Evolutionary conservation across 2,329 filamentous ascomycete genomes (phyloP).

Genomic region (Raffaelea deltoideospora): DNA sequence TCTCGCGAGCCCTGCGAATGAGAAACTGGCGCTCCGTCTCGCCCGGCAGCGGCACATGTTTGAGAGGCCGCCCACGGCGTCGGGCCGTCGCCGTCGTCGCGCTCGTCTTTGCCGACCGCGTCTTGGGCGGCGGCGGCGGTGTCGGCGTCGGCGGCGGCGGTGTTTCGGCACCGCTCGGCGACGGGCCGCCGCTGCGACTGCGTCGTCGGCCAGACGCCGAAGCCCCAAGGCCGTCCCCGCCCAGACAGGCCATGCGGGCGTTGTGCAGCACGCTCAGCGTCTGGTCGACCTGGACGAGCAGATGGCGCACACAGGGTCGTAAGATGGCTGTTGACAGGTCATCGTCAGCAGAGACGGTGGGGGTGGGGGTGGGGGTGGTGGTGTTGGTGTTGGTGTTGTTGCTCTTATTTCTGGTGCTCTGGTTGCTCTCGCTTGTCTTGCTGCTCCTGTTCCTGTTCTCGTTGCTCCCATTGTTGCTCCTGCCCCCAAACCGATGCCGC

Average conservation of each 20-base stretch:
- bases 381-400: neutral
- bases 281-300: conserved; percentile 53
- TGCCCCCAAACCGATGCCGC: neutral
- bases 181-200: too few relatives aligned
- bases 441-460: neutral
- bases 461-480: neutral
- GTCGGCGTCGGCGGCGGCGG: too few relatives aligned
- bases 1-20: conserved; percentile 29
- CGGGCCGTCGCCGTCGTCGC: conserved; percentile 5
- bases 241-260: conserved; percentile 37
- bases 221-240: conserved; percentile 9
- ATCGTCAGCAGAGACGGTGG: conserved; percentile 55
- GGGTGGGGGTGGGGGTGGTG: neutral
- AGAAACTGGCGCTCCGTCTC: conserved; percentile 31
- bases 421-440: neutral
- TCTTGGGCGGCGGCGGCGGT: too few relatives aligned
- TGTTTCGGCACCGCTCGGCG: too few relatives aligned
- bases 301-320: conserved; percentile 52
- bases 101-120: too few relatives aligned
- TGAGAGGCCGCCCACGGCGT: conserved; percentile 20
- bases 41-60: conserved; percentile 21
- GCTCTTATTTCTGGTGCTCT: neutral
- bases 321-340: conserved; percentile 49
- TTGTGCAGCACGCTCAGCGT: conserved; percentile 58
- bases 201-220: too few relatives aligned